Percentiles rank a stretch among this genome's conserved stretches.
Conservation (phyloP, 78 protist genomes). For the Diacronema lutheri region DNA sequence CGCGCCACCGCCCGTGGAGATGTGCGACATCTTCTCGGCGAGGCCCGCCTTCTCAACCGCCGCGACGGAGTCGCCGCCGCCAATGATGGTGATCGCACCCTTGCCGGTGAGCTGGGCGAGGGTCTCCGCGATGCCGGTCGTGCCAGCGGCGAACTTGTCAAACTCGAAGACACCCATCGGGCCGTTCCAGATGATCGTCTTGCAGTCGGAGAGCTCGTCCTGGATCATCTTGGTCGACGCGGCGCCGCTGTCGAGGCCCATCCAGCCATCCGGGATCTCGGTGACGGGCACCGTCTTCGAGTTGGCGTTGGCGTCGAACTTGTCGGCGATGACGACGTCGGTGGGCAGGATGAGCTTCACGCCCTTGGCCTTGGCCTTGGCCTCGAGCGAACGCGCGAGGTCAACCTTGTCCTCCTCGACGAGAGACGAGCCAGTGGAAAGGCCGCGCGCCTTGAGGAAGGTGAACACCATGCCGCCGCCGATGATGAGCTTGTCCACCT, state of each 20-base stretch:
- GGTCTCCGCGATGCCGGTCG: slow-evolving; percentile 47
- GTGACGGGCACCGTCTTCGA: slow-evolving; percentile 18
- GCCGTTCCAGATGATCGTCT: slow-evolving; percentile 97
- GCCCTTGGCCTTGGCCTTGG: slow-evolving; percentile 42
- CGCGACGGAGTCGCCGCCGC: slow-evolving; percentile 99
- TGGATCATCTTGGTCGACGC: slow-evolving; percentile 63
- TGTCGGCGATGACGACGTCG: slow-evolving; percentile 48
- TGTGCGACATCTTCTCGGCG: slow-evolving; percentile 67
- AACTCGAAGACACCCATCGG: slow-evolving; percentile 72
- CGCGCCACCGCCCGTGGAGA: slow-evolving; percentile 97
- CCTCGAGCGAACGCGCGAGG: slow-evolving; percentile 46
- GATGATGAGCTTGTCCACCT: slow-evolving; percentile 71
- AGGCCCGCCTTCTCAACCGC: slow-evolving; percentile 77
- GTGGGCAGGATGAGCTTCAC: slow-evolving; percentile 56
- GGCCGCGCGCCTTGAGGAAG: slow-evolving; percentile 70
- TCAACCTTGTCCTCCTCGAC: slow-evolving; percentile 59
- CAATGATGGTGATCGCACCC: slow-evolving; percentile 90
- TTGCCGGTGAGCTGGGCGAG: slow-evolving; percentile 55
- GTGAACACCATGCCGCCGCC: slow-evolving; percentile 81
- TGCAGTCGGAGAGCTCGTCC: slow-evolving; percentile 47
- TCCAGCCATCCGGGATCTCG: slow-evolving; percentile 88
- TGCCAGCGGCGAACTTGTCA: slow-evolving; percentile 60
- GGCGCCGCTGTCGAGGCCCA: slow-evolving; percentile 98
- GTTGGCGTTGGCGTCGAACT: slow-evolving; percentile 52
- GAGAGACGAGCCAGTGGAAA: slow-evolving; percentile 59